Evolutionary conservation across 768 basidiomycete species (phyloP), one percentile per base, ranked within the genome.

Genomic region (Leccinum imitatum): DNA sequence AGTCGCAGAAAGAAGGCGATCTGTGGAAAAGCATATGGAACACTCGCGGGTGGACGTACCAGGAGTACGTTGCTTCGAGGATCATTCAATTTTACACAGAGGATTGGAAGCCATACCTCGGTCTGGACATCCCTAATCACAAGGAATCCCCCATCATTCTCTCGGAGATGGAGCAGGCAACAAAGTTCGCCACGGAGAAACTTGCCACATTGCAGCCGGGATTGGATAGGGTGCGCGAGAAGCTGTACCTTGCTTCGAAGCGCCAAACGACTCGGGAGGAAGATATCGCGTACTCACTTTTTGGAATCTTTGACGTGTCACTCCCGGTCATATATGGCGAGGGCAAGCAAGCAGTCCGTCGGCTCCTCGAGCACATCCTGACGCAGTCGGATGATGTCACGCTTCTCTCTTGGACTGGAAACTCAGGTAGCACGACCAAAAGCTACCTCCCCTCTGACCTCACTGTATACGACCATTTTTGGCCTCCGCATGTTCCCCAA

Each of bases 361-460:
- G 47, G 0, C 27, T 27, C 27, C 27, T 27, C 27, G 27, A 19
- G 9, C 41, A 44, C 6, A 11, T 48, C 47, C 47, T 48, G 41
- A 44, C 41, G 41, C 23, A 19, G 9, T 56, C 55, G 11, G 55
- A 50, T 0, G 51, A 60, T 17, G 55, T 53, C 48, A 56, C 41
- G 4, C 30, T 60, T 35, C 50, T 60, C 21, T 39, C 50, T 33
- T 60, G 59, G 59, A 56, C 23, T 4, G 59, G 59, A 10, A 23
- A 31, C 0, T 31, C 8, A 10, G 11, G 30, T 17, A 21, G 39
- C 39, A 50, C 14, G 10, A 44, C 55, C 15, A 39, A 60, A 3
- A 60, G 50, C 19, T 56, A 39, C 30, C 59, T 60, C 13, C 59
- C 59, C 9, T 14, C 37, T 11, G 37, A 60, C 5, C 41, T 63